Conservation (phyloP, 2,329 filamentous ascomycete species). For the Aspergillus pseudoterreus region DNA sequence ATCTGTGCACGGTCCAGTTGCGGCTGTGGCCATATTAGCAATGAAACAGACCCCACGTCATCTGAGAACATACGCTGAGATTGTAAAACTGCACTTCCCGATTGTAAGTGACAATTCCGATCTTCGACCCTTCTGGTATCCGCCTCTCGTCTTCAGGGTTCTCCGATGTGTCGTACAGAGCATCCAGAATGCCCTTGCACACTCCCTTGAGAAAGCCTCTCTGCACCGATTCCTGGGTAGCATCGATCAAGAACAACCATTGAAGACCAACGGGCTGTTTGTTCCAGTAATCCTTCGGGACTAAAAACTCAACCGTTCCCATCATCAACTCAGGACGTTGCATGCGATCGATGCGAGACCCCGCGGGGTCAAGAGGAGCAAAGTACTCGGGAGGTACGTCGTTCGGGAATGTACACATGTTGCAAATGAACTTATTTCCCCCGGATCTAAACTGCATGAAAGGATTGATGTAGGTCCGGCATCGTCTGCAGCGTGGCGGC, state of each 20-base stretch:
- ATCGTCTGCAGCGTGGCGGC: slow-evolving; percentile 86
- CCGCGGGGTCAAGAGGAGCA: slow-evolving; percentile 80
- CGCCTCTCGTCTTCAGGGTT: slow-evolving; percentile 52
- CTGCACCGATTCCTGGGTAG: slow-evolving; percentile 85
- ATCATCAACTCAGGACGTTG: slow-evolving; percentile 84
- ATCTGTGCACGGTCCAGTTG: slow-evolving; percentile 85
- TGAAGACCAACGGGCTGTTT: slow-evolving; percentile 84
- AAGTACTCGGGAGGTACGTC: slow-evolving; percentile 92
- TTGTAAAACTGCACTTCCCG: slow-evolving; percentile 99
- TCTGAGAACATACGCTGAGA: slow-evolving; percentile 63
- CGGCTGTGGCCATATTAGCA: slow-evolving; percentile 49
- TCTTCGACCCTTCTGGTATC: slow-evolving; percentile 75
- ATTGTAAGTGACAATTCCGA: slow-evolving; percentile 95
- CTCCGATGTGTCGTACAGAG: slow-evolving; percentile 69
- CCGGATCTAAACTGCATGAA: slow-evolving; percentile 97
- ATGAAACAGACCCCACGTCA: slow-evolving; percentile 10
- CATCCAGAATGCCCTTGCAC: slow-evolving; percentile 80
- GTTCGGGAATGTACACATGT: slow-evolving; percentile 96
- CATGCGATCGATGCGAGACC: slow-evolving; percentile 80
- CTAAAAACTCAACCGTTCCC: slow-evolving; percentile 92
- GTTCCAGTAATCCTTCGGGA: slow-evolving; percentile 98
- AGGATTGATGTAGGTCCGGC: slow-evolving; percentile 94
- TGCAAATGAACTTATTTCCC: slow-evolving; percentile 96
- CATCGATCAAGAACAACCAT: slow-evolving; percentile 90
- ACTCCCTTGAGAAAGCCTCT: slow-evolving; percentile 87